Percentiles rank a stretch among this genome's conserved stretches.
These are phyloP conservation scores for Withania somnifera DNA, from an alignment of 305 asterid species.

Conservation along the genomic window DNA sequence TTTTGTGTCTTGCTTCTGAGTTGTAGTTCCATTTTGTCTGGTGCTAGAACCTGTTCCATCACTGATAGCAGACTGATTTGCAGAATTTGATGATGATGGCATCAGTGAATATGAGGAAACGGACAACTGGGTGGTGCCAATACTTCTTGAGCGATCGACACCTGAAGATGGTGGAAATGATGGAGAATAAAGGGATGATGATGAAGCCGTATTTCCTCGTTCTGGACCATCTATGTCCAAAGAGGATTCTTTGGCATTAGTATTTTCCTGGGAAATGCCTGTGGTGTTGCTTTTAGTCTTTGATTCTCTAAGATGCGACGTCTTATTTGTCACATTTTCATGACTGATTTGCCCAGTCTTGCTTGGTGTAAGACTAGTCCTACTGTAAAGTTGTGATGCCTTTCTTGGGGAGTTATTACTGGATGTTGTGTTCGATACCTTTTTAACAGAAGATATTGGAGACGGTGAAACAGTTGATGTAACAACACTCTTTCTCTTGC, in stretches of 20 bases:
- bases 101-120: neutral
- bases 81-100: neutral
- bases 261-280: neutral
- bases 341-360: neutral
- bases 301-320: neutral
- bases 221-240: neutral
- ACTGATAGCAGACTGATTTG: neutral
- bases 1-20: neutral
- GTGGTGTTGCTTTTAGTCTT: neutral
- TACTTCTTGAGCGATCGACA: neutral
- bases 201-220: neutral
- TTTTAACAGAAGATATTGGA: conserved; percentile 2
- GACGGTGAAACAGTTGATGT: neutral
- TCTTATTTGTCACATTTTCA: conserved; percentile 32
- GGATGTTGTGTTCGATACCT: neutral
- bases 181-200: neutral
- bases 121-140: neutral
- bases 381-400: conserved; percentile 2
- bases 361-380: neutral
- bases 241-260: neutral
- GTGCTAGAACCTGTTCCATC: neutral
- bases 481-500: neutral
- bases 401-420: neutral
- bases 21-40: neutral
- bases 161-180: neutral